Evolutionary conservation across 805 yeast species (phyloP).

Genomic region (Pachysolen tannophilus): DNA sequence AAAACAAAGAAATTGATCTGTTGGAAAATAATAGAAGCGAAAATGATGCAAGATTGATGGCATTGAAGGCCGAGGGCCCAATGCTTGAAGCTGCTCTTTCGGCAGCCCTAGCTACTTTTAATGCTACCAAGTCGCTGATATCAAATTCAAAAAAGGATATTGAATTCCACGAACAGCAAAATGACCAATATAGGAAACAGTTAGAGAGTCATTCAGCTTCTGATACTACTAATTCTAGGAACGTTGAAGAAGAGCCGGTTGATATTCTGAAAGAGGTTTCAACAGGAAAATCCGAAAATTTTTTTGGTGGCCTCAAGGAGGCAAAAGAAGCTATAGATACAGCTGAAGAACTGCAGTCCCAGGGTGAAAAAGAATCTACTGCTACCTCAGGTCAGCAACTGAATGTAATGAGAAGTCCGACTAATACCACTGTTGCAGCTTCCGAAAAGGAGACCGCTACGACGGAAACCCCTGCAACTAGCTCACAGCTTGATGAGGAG

Average conservation of each 20-base stretch:
- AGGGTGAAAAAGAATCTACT: too few relatives aligned
- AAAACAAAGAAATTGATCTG: constrained; percentile 18
- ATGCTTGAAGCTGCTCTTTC: constrained; percentile 20
- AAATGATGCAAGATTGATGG: constrained; percentile 26
- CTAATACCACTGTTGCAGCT: constrained; percentile 15
- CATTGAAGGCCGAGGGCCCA: constrained; percentile 21
- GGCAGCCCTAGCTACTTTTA: constrained; percentile 17
- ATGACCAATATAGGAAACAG: neutral
- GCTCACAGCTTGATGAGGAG: too few relatives aligned
- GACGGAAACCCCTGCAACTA: constrained; percentile 37
- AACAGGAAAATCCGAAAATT: constrained; percentile 20
- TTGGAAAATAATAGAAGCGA: constrained; percentile 32
- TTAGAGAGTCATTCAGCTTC: neutral
- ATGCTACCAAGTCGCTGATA: constrained; percentile 11
- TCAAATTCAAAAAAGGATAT: constrained; percentile 4
- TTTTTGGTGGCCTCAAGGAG: constrained; percentile 17
- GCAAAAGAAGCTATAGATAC: neutral
- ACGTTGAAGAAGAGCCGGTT: constrained; percentile 10
- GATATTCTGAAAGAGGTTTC: too few relatives aligned
- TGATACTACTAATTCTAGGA: neutral
- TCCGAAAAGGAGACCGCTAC: constrained; percentile 15
- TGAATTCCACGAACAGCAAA: constrained; percentile 6
- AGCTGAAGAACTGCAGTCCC: too few relatives aligned
- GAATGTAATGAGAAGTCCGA: constrained; percentile 11
- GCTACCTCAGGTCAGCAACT: constrained; percentile 26